These are phyloP conservation scores for Pseudonitzschia delicatissima DNA, from an alignment of 108 stramenopile genomes.

Conservation along the genomic window DNA sequence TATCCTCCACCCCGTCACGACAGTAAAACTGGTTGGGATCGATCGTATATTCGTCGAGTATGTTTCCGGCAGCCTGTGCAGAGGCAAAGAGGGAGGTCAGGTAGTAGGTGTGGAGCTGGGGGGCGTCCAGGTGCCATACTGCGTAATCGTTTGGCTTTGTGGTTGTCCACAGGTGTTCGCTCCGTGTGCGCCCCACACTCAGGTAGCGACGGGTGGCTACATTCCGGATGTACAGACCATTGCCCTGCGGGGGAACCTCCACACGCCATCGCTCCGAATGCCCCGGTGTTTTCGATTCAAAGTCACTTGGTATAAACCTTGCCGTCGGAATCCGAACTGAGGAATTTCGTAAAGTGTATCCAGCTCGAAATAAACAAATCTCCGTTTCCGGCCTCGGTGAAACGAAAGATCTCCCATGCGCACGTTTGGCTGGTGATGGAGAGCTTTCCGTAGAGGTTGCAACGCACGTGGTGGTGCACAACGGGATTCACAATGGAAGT, in stretches of 20 bases:
- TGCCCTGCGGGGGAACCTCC: slow-evolving; percentile 9
- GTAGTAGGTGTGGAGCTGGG: slow-evolving; percentile 24
- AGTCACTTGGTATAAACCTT: slow-evolving; percentile 17
- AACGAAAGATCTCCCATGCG: slow-evolving; percentile 51
- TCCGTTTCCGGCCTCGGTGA: slow-evolving; percentile 42
- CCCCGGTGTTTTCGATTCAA: background rate
- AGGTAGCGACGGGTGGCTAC: slow-evolving; percentile 29
- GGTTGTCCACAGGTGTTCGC: slow-evolving; percentile 17
- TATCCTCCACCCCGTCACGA: background rate
- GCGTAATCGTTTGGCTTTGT: slow-evolving; percentile 25
- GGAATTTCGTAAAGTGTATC: slow-evolving; percentile 36
- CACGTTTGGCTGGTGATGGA: slow-evolving; percentile 18
- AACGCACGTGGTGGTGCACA: slow-evolving; percentile 30
- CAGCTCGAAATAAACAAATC: slow-evolving; percentile 33
- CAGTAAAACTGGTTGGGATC: background rate
- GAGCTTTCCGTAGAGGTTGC: slow-evolving; percentile 39
- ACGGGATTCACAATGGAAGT: slow-evolving; percentile 31
- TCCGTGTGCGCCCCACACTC: slow-evolving; percentile 7
- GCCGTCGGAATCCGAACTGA: slow-evolving; percentile 31
- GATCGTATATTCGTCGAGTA: background rate
- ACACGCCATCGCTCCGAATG: slow-evolving; percentile 28
- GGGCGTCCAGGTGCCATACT: slow-evolving; percentile 27
- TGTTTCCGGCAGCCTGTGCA: background rate
- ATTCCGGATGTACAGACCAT: slow-evolving; percentile 15
- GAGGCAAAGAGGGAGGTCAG: background rate